Base-by-base conservation (phyloP, 2,329 filamentous ascomycete species). In the Colletotrichum agaves region DNA sequence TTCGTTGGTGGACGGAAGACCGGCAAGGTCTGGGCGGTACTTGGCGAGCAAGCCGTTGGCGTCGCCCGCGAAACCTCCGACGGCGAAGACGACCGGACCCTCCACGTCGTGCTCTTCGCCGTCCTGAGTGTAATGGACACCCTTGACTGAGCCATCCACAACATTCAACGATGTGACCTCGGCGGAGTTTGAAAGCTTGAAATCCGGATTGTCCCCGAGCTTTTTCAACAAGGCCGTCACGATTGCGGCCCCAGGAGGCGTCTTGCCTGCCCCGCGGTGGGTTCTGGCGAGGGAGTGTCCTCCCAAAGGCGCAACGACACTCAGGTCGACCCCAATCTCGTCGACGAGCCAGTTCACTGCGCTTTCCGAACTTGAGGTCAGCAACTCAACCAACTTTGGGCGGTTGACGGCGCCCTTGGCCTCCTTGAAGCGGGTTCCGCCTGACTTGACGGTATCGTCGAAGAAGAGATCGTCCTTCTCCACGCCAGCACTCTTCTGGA, bases 61-160 rank as follows among this genome's bases (percentile, higher is more conserved):
- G 73, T 91, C 89, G 11, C 89, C 88, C 0, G 83, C 88, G 66
- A 91, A 91, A 0, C 89, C 88, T 6, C 89, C 89, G 0, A 81
- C 81, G 0, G 88, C 84, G 63, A 91, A 88, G 5, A 91, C 79
- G 0, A 91, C 87, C 0, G 86, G 84, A 0, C 87, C 87, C 2
- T 77, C 74, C 1, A 87, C 73, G 11, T 77, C 77, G 13, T 82
- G 77, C 19, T 74, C 73, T 61, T 76, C 69, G 1, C 76, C 79
- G 2, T 78, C 78, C 0, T 73, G 70, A 7, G 69, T 72, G 67
- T 85, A 89, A 65, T 85, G 80, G 2, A 90, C 86, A 0, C 88
- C 88, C 0, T 73, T 79, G 1, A 90, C 84, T 1, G 52, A 60
- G 0, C 71, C 71, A 1, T 71, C 75, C 0, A 74, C 70, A 3